Conservation (phyloP, 768 basidiomycete genomes). For the Macrocybe gigantea region DNA sequence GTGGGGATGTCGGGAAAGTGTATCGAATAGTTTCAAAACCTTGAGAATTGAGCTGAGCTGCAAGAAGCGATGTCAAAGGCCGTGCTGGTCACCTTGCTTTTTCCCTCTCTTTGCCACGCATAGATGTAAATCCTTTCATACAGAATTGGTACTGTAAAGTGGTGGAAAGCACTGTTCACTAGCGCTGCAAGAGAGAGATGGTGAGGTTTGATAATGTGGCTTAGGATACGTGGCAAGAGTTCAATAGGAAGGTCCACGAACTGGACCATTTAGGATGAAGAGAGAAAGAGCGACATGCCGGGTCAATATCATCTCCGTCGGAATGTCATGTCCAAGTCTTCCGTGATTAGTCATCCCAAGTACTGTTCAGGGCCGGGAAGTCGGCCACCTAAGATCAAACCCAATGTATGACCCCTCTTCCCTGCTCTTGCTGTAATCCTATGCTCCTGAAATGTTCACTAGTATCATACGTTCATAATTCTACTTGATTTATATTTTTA, state of each 20-base stretch:
- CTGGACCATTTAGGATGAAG: constrained; percentile 22
- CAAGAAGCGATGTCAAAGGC: not conserved
- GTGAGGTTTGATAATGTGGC: constrained; percentile 41
- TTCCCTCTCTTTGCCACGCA: constrained; percentile 67
- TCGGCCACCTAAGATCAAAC: too few relatives aligned
- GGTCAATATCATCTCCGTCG: constrained; percentile 9
- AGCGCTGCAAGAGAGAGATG: constrained; percentile 48
- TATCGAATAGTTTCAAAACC: constrained; percentile 59
- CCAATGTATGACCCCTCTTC: too few relatives aligned
- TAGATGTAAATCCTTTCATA: constrained; percentile 59
- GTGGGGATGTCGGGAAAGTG: constrained; percentile 45
- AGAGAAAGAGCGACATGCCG: not conserved
- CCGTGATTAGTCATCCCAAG: too few relatives aligned
- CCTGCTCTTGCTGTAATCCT: too few relatives aligned
- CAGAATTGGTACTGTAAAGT: constrained; percentile 42
- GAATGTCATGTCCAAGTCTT: not conserved
- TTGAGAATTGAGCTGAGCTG: constrained; percentile 17
- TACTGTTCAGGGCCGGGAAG: too few relatives aligned
- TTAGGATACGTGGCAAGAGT: constrained; percentile 51
- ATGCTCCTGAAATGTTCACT: too few relatives aligned
- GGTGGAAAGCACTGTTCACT: constrained; percentile 51
- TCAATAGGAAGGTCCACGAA: constrained; percentile 64
- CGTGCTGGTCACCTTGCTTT: constrained; percentile 40
- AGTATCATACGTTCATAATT: too few relatives aligned
- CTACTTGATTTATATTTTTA: too few relatives aligned